These are phyloP conservation scores for Aspergillus hiratsukae DNA, from an alignment of 2,329 filamentous ascomycete genomes.

Conservation along the genomic window DNA sequence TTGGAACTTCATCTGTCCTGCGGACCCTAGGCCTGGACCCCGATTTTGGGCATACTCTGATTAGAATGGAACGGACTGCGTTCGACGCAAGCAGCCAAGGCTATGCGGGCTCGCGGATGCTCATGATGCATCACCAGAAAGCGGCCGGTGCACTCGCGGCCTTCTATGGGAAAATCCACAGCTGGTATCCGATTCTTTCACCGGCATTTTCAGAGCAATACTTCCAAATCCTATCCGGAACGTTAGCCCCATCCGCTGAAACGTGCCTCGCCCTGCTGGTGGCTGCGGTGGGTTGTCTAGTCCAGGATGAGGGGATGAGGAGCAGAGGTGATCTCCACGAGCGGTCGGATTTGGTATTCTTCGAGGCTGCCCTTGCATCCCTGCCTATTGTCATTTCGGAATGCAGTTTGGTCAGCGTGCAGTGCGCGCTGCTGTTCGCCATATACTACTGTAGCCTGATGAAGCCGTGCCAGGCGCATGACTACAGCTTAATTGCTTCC, in stretches of 20 bases:
- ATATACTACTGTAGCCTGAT: slow-evolving; percentile 25
- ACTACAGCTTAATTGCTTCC: slow-evolving; percentile 26
- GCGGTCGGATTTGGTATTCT: slow-evolving; percentile 13
- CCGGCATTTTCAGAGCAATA: slow-evolving; percentile 18
- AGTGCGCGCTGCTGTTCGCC: slow-evolving; percentile 22
- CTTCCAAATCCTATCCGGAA: slow-evolving; percentile 15
- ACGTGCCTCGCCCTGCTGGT: slow-evolving; percentile 24
- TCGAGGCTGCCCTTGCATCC: slow-evolving; percentile 16
- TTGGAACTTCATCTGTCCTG: not conserved
- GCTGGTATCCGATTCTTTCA: slow-evolving; percentile 24
- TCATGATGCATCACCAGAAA: slow-evolving; percentile 19
- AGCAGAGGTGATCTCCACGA: no score
- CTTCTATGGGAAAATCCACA: slow-evolving; percentile 24
- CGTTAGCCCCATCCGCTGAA: slow-evolving; percentile 14
- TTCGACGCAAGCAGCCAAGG: not conserved
- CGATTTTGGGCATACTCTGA: not conserved
- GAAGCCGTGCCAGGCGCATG: slow-evolving; percentile 27
- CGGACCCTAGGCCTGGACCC: not conserved
- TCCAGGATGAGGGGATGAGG: slow-evolving; percentile 5
- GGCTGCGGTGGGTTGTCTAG: slow-evolving; percentile 22
- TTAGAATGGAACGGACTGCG: not conserved
- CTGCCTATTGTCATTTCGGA: slow-evolving; percentile 20
- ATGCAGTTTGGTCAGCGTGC: slow-evolving; percentile 19
- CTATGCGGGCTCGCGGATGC: slow-evolving; percentile 4
- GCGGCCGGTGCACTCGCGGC: slow-evolving; percentile 14